phyloP scores from a whole-genome alignment of 73 alveolate genomes.

The Paramecium sexaurelia region DNA sequence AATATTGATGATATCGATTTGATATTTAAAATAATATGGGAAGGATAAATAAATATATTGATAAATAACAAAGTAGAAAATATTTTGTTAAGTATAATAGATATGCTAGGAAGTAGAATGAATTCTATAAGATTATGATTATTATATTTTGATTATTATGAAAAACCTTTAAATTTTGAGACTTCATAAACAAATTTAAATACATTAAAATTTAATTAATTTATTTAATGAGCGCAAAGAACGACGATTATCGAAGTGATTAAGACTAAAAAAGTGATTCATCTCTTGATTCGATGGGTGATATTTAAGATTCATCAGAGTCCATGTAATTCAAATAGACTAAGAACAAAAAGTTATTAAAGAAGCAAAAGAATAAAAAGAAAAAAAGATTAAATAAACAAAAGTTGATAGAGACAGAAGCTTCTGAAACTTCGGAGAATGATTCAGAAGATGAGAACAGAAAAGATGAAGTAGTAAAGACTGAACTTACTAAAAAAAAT shows the following conservation, averaged over 20 bases:
- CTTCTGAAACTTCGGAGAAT: neutral
- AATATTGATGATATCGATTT: neutral
- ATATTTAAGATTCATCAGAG: neutral
- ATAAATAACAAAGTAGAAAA: too few relatives aligned
- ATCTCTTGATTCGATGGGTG: neutral
- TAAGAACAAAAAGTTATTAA: neutral
- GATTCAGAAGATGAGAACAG: neutral
- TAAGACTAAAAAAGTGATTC: neutral
- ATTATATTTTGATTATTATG: too few relatives aligned
- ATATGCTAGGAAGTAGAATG: too few relatives aligned
- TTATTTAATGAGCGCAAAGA: neutral
- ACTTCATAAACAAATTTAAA: neutral
- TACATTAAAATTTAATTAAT: neutral
- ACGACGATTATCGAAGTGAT: slow-evolving; percentile 50
- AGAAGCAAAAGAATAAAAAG: slow-evolving; percentile 26
- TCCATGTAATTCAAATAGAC: neutral
- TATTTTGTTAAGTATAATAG: too few relatives aligned
- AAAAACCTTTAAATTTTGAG: neutral
- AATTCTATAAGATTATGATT: too few relatives aligned
- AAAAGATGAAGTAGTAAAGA: neutral
- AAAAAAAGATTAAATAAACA: neutral
- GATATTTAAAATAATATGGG: neutral
- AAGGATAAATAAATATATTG: too few relatives aligned
- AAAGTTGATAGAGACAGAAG: neutral
- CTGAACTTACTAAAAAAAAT: neutral